Evolutionary conservation across 257 asterid species (phyloP).

Genomic region (Lantana camara): DNA sequence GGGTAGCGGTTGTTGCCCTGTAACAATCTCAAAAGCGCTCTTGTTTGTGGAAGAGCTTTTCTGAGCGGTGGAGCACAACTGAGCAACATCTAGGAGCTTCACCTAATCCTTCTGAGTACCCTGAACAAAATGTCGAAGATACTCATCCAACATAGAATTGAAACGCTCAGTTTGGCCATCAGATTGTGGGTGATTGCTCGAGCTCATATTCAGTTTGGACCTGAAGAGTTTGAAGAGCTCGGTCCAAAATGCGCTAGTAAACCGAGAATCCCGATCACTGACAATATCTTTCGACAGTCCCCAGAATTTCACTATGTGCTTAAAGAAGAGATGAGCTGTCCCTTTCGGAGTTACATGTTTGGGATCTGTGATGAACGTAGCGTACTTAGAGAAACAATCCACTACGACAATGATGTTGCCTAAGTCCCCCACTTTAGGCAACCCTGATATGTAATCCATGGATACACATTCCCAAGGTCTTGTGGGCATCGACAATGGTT

Average conservation of each 20-base stretch:
- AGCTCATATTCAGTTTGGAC: neutral
- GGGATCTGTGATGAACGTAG: neutral
- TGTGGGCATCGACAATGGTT: neutral
- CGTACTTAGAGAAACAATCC: neutral
- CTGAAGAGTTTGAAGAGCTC: constrained; percentile 2
- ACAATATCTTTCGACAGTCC: neutral
- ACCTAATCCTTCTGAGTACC: too few relatives aligned
- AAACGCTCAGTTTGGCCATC: neutral
- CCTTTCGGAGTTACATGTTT: neutral
- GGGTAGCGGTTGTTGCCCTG: neutral
- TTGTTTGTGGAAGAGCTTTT: too few relatives aligned
- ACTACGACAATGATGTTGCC: neutral
- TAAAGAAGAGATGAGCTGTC: neutral
- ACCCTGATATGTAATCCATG: neutral
- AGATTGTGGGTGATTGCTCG: neutral
- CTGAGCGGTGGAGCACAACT: too few relatives aligned
- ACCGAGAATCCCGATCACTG: neutral
- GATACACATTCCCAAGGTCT: neutral
- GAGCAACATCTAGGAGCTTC: too few relatives aligned
- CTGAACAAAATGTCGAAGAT: neutral
- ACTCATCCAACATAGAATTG: constrained; percentile 2
- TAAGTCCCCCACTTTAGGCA: neutral
- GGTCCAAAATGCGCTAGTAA: neutral
- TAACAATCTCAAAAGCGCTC: too few relatives aligned
- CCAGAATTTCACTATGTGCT: neutral